Evolutionary conservation across 192 early-diverging fungal species (phyloP), one percentile per base, ranked within the genome.

Genomic region (Coemansia sp.): DNA sequence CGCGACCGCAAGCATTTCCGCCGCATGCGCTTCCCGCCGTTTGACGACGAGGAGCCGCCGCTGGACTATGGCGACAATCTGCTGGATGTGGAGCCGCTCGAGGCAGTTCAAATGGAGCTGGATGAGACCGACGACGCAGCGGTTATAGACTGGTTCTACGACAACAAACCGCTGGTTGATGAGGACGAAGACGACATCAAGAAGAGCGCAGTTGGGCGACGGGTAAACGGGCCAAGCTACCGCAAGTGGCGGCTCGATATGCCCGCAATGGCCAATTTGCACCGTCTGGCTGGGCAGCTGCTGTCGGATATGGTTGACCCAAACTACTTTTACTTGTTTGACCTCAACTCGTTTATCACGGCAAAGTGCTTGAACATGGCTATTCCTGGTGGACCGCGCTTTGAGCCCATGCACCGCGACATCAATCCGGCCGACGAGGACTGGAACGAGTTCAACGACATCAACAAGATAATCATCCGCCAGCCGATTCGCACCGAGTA

Each of bases 391-490:
- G 97, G 97, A 18, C 94, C 95, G 24, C 95, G 96, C 61, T 99
- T 99, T 37, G 97, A 99, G 80, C 95, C 97, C 7, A 83, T 99
- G 34, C 92, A 91, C 76, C 88, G 92, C n/a, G 97, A 99, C 77
- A 86, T 94, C 66, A 93, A 99, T 68, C 86, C 93, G 1, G 90
- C 87, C 1, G 97, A 99, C 75, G 95, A 99, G 73, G 97, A 99
- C 83, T 99, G 97, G 97, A 99, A 98, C 79, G 97, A 99, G 74
- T 99, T 99, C 81, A 99, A 99, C 82, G 97, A 99, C 71, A 98
- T 99, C 84, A 94, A 95, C 90, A 99, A 99, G 81, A 94, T 99
- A 64, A 99, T 99, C 60, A 97, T 99, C 58, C 90, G 97, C 47
- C 95, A 99, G 70, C 95, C 95, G 20, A 91, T 99, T 60, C 89